Base-by-base conservation (phyloP, 371 early-diverging fungal species). In the Rhizopus arrhizus region DNA sequence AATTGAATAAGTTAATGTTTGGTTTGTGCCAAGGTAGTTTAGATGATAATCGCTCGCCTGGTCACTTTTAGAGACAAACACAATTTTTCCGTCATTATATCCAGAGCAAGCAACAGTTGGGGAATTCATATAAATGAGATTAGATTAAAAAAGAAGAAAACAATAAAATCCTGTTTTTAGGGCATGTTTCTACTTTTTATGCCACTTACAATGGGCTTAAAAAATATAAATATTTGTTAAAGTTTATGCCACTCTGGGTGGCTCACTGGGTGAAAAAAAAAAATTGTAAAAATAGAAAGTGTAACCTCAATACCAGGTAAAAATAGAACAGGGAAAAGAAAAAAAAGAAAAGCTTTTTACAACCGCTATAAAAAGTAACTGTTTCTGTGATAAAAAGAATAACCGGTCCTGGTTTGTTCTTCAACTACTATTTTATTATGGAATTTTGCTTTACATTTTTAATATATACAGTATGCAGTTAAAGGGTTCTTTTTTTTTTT, bases 11-110 rank as follows among this genome's bases (percentile, higher is more conserved):
- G 34, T 11, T 28, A 36, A 34, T 13, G 60, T 59, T 5, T 46
- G 43, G 11, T 59, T 41, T 50, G n/a, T 22, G 35, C 46, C 15
- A 29, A 42, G 53, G 22, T 33, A 45, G 15, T 53, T 40, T 11
- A 59, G 35, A 46, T 13, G 12, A n/a, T 53, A 59, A 8, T 33
- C 52, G 34, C 28, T n/a, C 5, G n/a, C 40, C n/a, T 53, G 28
- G 9, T 53, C 16, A 12, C 11, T 41, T 28, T 41, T 53, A 9
- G 36, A 36, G 3, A 53, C 28, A 11, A 40, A 40, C 4, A 11
- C 16, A 53, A 53, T 29, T 0, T 29, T 28, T 3, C 7, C 11
- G 3, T 4, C 5, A 40, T 40, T 9, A 11, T 29, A 13, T 7
- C 53, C 53, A 15, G 9, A 28, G 34, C 53, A 53, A 38, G 41